Evolutionary conservation across 1,284 basidiomycete species (phyloP), one percentile per base, ranked within the genome.

Genomic region (Meripilus lineatus): DNA sequence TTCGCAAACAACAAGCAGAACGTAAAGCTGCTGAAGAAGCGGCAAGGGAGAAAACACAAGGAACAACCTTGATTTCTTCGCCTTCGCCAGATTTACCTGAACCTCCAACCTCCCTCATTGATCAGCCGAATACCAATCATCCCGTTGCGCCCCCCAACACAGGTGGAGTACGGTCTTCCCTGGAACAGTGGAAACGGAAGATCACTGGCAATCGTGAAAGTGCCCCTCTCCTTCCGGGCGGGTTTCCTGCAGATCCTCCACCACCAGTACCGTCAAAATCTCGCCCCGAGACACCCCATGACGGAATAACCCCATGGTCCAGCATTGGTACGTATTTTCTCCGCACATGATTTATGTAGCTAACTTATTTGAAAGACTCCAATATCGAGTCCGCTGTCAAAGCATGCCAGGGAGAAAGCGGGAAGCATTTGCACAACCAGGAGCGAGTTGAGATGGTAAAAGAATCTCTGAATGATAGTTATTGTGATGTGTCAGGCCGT

Each of bases 1-100:
- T 97, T 41, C 84, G 84, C 49, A 86, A 92, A 54, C 89, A 94
- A 55, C 77, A 81, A 55, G 84, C 83, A 10, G 83, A 93, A 45
- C 73, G 75, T 24, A 74, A 85, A 42, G 78, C 81, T 1, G 67
- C 75, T 0, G 81, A 77, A 59, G 74, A 74, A 46, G 72, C 69
- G 17, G 58, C 52, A 13, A 54, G 47, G 32, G 56, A 58, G n/a
- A 50, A 51, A 34, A 40, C 44, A 2, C 46, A 52, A 32, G 47
- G 54, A 40, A 52, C 43, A 20, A 44, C 50, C 2, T 43, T 56
- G 13, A 39, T 42, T 13, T 45, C 49, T 30, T 26, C 38, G 23
- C 25, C 36, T 20, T 17, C 45, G 34, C 22, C 45, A 34, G n/a
- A 32, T 17, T 3, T 14, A 32, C n/a, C 14, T 6, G 28, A 5